Evolutionary conservation across 768 basidiomycete genomes (phyloP).

Genomic region (Coprinopsis marcescibilis): DNA sequence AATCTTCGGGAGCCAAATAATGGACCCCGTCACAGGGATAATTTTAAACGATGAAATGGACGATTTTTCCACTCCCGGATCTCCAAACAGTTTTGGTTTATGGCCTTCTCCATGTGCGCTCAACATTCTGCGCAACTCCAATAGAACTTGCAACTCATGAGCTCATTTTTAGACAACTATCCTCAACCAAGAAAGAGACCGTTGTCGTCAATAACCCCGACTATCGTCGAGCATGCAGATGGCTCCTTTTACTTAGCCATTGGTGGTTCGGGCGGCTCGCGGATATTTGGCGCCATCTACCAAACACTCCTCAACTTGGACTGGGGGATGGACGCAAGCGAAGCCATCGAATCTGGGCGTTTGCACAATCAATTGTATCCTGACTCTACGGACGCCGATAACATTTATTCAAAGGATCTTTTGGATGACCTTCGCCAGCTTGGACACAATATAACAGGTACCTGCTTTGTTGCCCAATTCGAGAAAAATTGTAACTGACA

Average conservation of each 20-base stretch:
- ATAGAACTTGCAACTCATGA: neutral
- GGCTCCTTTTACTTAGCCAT: slow-evolving; percentile 69
- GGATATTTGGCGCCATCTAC: slow-evolving; percentile 75
- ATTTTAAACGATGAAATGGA: slow-evolving; percentile 95
- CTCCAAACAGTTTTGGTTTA: slow-evolving; percentile 79
- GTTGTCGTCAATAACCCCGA: slow-evolving; percentile 77
- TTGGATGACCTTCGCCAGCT: slow-evolving; percentile 47
- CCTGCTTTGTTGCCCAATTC: slow-evolving; percentile 13
- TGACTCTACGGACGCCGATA: slow-evolving; percentile 50
- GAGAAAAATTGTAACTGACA: neutral
- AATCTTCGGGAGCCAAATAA: slow-evolving; percentile 82
- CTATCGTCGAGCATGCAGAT: slow-evolving; percentile 71
- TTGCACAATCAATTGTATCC: slow-evolving; percentile 88
- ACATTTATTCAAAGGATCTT: slow-evolving; percentile 50
- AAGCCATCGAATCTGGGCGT: slow-evolving; percentile 79
- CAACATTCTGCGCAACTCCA: neutral
- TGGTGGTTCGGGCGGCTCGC: slow-evolving; percentile 85
- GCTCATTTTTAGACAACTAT: slow-evolving; percentile 64
- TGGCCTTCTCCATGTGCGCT: slow-evolving; percentile 73
- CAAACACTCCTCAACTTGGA: slow-evolving; percentile 77
- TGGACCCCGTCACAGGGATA: slow-evolving; percentile 84
- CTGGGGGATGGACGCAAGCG: slow-evolving; percentile 74
- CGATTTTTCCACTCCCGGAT: slow-evolving; percentile 85
- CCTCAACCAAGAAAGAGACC: slow-evolving; percentile 87
- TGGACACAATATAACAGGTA: slow-evolving; percentile 73